These are phyloP conservation scores for Ichthyophthirius multifiliis DNA, from an alignment of 169 alveolate genomes.

Conservation along the genomic window DNA sequence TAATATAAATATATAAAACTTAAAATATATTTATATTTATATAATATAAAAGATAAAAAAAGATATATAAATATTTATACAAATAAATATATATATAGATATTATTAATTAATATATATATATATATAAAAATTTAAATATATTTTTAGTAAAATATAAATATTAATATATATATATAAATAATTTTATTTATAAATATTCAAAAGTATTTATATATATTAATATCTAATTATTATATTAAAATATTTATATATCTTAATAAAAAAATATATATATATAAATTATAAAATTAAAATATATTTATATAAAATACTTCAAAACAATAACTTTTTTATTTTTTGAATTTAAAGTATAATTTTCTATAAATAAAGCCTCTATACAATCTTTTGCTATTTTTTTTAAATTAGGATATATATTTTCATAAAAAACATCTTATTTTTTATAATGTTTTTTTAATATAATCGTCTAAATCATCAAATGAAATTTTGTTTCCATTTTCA, in stretches of 20 bases:
- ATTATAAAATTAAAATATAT: neutral
- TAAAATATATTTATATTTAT: no score
- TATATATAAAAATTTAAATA: no score
- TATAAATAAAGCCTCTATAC: conserved; percentile 44
- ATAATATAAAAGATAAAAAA: no score
- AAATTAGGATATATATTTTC: conserved; percentile 5
- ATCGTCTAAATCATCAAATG: conserved; percentile 71
- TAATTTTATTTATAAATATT: no score
- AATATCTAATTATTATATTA: no score
- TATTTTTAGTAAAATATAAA: neutral
- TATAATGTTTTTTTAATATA: conserved; percentile 66
- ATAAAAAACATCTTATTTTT: conserved; percentile 47
- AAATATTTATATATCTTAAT: no score
- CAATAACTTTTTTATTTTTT: conserved; percentile 43
- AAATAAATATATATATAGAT: no score
- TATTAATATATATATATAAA: neutral
- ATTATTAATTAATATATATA: no score
- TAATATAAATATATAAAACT: no score
- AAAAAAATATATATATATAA: no score
- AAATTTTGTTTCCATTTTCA: conserved; percentile 80
- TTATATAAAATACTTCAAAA: conserved; percentile 55
- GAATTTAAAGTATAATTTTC: conserved; percentile 61
- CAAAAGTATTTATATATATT: no score
- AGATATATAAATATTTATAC: no score
- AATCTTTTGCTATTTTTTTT: conserved; percentile 42